phyloP scores from a whole-genome alignment of 352 stramenopile species.

The Phytophthora agathidicida region DNA sequence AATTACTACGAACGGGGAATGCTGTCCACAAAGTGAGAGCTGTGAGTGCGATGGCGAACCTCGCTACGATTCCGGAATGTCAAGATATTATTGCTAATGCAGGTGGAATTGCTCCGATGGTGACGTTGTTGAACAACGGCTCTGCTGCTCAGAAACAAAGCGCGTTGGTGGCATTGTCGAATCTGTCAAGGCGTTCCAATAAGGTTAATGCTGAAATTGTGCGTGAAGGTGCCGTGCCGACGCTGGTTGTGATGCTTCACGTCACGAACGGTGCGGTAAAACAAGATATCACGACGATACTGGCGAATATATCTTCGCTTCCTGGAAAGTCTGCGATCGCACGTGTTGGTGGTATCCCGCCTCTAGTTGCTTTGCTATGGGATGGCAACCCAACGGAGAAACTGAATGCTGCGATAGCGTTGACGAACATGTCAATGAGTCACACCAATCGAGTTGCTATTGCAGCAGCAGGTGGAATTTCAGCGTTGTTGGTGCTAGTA shows the following conservation, averaged over 20 bases:
- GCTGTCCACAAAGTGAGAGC: constrained; percentile 3
- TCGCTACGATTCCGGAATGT: neutral
- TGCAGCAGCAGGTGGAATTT: constrained; percentile 11
- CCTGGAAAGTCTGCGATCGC: constrained; percentile 13
- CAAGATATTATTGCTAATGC: constrained; percentile 1
- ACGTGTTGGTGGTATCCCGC: constrained; percentile 3
- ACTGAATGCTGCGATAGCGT: neutral
- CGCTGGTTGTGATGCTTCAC: neutral
- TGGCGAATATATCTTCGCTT: constrained; percentile 10
- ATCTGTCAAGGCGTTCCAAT: neutral
- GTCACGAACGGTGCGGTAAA: neutral
- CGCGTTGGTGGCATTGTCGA: neutral
- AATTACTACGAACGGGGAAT: neutral
- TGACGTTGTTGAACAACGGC: constrained; percentile 3
- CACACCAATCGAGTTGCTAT: neutral
- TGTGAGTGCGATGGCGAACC: neutral
- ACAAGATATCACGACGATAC: neutral
- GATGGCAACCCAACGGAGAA: neutral
- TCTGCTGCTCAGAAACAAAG: neutral
- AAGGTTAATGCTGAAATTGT: neutral
- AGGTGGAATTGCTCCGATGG: constrained; percentile 5
- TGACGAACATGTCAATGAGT: constrained; percentile 7
- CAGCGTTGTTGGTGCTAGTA: constrained; percentile 10
- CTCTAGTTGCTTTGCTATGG: constrained; percentile 13
- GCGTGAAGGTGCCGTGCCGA: neutral